phyloP scores from a whole-genome alignment of 2,329 filamentous ascomycete species.

The Alternaria sp. region DNA sequence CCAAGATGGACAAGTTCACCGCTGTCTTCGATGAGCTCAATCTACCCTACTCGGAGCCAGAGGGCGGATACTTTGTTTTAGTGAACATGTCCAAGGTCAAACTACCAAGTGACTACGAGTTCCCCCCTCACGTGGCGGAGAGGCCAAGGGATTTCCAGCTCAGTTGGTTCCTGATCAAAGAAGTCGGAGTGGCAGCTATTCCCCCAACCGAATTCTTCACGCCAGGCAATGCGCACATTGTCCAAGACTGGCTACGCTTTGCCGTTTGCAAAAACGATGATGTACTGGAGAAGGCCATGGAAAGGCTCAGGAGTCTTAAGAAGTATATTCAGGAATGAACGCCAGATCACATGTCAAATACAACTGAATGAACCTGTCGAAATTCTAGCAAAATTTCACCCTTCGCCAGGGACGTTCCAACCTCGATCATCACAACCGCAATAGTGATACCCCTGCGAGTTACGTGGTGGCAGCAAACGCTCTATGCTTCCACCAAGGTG shows the following conservation, averaged over 20 bases:
- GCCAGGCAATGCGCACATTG: slow-evolving; percentile 79
- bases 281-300: slow-evolving; percentile 65
- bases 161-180: slow-evolving; percentile 95
- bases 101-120: slow-evolving; percentile 82
- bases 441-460: background rate
- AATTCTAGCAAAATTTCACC: background rate
- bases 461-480: background rate
- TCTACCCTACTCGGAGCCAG: slow-evolving; percentile 80
- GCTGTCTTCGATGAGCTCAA: slow-evolving; percentile 62
- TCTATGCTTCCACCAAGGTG: background rate
- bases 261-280: slow-evolving; percentile 96
- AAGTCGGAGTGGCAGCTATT: slow-evolving; percentile 93
- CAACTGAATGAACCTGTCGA: background rate
- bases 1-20: slow-evolving; percentile 87
- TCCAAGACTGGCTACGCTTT: slow-evolving; percentile 92
- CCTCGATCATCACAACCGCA: background rate
- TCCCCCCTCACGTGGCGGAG: slow-evolving; percentile 85
- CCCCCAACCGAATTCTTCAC: slow-evolving; percentile 98
- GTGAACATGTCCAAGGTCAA: slow-evolving; percentile 91
- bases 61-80: slow-evolving; percentile 97
- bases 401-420: background rate
- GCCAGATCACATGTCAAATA: background rate
- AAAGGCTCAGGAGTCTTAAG: slow-evolving; percentile 59
- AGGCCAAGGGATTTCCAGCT: slow-evolving; percentile 94
- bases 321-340: slow-evolving; percentile 56